Percentiles rank a stretch among this genome's conserved stretches.
Evolutionary conservation across 164 flowering plant genomes (phyloP).

Genomic region (Platanus orientalis): DNA sequence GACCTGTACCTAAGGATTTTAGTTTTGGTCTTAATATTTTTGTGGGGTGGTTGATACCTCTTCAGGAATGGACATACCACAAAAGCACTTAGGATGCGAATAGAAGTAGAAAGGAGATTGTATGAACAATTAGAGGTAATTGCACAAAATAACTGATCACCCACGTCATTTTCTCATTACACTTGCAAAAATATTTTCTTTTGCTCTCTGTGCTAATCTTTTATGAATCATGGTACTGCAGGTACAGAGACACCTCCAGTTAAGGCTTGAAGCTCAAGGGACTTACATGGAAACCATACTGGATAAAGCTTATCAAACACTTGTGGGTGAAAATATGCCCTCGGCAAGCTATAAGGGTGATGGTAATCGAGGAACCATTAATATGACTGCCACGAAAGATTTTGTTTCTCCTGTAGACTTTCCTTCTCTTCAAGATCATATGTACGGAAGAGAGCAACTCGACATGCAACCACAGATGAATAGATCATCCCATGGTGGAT

Average conservation of each 20-base stretch:
- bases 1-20: neutral
- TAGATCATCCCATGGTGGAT: slow-evolving; percentile 35
- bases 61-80: slow-evolving; percentile 50
- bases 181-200: no score
- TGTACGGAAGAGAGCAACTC: slow-evolving; percentile 57
- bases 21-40: neutral
- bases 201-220: neutral
- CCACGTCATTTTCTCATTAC: no score
- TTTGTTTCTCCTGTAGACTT: slow-evolving; percentile 47
- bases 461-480: slow-evolving; percentile 47
- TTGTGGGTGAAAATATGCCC: slow-evolving; percentile 59
- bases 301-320: slow-evolving; percentile 93
- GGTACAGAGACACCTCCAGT: slow-evolving; percentile 93
- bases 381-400: slow-evolving; percentile 45
- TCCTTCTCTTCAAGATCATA: slow-evolving; percentile 76
- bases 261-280: slow-evolving; percentile 96
- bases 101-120: slow-evolving; percentile 96
- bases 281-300: slow-evolving; percentile 94
- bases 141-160: no score
- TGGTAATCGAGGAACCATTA: slow-evolving; percentile 29
- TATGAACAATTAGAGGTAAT: slow-evolving; percentile 94
- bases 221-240: slow-evolving; percentile 21
- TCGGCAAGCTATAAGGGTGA: slow-evolving; percentile 36
- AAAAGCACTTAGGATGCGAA: slow-evolving; percentile 83
- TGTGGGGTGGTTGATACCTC: slow-evolving; percentile 2